phyloP scores from a whole-genome alignment of 306 rosid genomes.

The Sindora glabra region DNA sequence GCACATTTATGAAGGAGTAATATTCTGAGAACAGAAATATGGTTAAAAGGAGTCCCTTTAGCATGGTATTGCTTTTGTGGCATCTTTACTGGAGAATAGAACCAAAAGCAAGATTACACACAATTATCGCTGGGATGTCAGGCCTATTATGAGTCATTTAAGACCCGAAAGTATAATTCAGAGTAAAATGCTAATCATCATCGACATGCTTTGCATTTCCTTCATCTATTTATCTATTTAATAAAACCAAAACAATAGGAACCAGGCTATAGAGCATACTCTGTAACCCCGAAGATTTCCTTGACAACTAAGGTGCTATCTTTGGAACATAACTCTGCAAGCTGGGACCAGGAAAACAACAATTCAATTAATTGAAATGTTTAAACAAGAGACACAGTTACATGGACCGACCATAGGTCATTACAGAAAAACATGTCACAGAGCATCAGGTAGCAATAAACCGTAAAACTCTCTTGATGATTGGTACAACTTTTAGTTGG shows the following conservation, averaged over 20 bases:
- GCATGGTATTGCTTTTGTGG: background rate
- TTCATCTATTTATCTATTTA: background rate
- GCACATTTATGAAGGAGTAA: background rate
- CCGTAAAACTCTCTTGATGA: no score
- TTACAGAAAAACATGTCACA: background rate
- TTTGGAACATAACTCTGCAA: slow-evolving; percentile 78
- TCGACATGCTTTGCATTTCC: background rate
- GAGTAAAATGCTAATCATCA: background rate
- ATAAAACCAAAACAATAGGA: background rate
- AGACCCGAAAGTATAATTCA: background rate
- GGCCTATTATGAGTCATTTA: background rate
- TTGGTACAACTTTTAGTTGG: no score
- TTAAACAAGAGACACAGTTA: slow-evolving; percentile 5
- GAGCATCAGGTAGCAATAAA: no score
- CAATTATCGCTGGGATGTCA: background rate
- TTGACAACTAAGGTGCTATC: slow-evolving; percentile 79
- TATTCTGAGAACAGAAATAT: background rate
- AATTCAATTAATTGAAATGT: slow-evolving; percentile 12
- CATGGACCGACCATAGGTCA: background rate
- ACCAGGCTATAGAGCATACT: slow-evolving; percentile 47
- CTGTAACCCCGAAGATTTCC: slow-evolving; percentile 93
- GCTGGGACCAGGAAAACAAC: slow-evolving; percentile 37
- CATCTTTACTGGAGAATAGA: background rate
- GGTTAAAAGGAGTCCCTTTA: background rate
- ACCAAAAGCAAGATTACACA: background rate